Conservation (phyloP, 129 eudicot species). For the Chrysanthemum lavandulifolium region DNA sequence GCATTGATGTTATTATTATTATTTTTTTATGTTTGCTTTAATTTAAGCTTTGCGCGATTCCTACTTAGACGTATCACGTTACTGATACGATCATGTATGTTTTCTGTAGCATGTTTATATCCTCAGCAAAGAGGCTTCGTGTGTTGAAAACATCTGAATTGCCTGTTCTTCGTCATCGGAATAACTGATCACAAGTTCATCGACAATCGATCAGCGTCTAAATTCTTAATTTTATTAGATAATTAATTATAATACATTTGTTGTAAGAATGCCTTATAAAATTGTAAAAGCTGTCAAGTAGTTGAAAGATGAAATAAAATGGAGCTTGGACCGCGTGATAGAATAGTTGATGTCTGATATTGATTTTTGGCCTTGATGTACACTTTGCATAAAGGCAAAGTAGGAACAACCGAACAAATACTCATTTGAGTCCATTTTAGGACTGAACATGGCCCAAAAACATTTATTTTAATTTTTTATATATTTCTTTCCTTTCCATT, state of each 20-base stretch:
- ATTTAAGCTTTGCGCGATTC: too few species aligned
- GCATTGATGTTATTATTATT: conserved; percentile 24
- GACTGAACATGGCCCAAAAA: too few species aligned
- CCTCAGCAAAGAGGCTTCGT: conserved; percentile 83
- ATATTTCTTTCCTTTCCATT: too few species aligned
- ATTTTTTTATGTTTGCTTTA: too few species aligned
- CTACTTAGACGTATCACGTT: background rate
- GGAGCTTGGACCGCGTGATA: background rate
- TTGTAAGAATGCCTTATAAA: conserved; percentile 6
- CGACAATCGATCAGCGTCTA: background rate
- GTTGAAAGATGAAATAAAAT: conserved; percentile 20
- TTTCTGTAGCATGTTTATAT: conserved; percentile 76
- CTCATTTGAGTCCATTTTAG: too few species aligned
- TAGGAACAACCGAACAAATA: too few species aligned
- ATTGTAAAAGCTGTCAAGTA: background rate
- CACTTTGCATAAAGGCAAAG: background rate
- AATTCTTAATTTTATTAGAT: background rate
- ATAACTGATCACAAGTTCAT: conserved; percentile 1
- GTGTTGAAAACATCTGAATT: conserved; percentile 81
- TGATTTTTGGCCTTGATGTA: background rate
- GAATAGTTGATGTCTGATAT: background rate
- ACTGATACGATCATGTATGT: background rate
- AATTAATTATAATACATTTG: conserved; percentile 4
- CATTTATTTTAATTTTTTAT: too few species aligned
- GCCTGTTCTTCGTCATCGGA: conserved; percentile 29